A percentile compares a stretch with the other conserved stretches of the same genome.
These are phyloP conservation scores for Alternaria tenuissima DNA, from an alignment of 2,329 filamentous ascomycete species.

Conservation along the genomic window DNA sequence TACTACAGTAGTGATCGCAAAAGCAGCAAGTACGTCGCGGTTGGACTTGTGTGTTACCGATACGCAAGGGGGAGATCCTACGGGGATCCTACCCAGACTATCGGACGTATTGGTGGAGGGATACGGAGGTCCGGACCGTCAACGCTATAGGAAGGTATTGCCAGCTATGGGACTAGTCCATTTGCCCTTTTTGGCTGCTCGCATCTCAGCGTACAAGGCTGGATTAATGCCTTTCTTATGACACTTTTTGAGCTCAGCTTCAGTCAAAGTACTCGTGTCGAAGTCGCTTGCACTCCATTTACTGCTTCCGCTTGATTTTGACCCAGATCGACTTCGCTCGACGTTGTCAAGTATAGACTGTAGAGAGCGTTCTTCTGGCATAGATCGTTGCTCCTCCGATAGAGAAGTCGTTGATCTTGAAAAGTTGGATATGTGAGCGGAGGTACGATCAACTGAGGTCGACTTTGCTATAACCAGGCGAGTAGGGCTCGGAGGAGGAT, in stretches of 20 bases:
- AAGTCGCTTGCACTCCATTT: conserved; percentile 54
- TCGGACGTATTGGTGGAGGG: background rate
- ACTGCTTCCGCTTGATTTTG: conserved; percentile 28
- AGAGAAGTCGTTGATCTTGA: conserved; percentile 36
- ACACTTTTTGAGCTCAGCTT: conserved; percentile 55
- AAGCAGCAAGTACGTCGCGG: background rate
- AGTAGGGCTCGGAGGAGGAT: conserved; percentile 19
- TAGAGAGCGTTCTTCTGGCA: conserved; percentile 17
- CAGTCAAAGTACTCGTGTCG: conserved; percentile 50
- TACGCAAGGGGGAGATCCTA: conserved; percentile 1
- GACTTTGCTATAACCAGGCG: conserved; percentile 44
- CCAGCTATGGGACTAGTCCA: conserved; percentile 48
- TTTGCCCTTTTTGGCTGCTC: conserved; percentile 53
- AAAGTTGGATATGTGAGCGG: conserved; percentile 36
- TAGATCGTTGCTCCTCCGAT: conserved; percentile 18
- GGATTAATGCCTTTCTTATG: conserved; percentile 59
- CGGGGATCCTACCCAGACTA: background rate
- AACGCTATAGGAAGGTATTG: conserved; percentile 43
- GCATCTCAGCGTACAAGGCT: conserved; percentile 58
- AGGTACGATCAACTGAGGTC: conserved; percentile 45
- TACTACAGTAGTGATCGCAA: background rate
- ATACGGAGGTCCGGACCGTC: background rate
- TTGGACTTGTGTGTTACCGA: background rate
- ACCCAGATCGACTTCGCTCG: conserved; percentile 26
- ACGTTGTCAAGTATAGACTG: conserved; percentile 12